These are phyloP conservation scores for Coelastrella sp. DNA, from an alignment of 139 green algal genomes.

Conservation along the genomic window DNA sequence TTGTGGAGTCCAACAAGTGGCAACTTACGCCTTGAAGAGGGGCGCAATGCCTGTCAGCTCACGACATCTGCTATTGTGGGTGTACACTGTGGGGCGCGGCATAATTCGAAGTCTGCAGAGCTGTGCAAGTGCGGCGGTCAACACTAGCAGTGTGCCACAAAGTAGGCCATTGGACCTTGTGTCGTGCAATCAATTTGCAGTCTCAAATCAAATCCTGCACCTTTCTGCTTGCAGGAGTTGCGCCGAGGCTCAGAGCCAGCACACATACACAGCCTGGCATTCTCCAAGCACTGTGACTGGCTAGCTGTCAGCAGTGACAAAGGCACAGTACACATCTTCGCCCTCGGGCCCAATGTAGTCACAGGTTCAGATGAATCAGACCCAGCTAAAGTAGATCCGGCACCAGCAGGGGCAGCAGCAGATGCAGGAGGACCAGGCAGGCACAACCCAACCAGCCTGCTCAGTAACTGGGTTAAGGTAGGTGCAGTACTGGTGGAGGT, in stretches of 20 bases:
- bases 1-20: too few species aligned
- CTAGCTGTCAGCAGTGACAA: constrained; percentile 94
- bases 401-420: constrained; percentile 22
- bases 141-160: too few species aligned
- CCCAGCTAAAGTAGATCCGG: constrained; percentile 18
- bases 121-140: too few species aligned
- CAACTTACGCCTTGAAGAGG: too few species aligned
- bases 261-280: constrained; percentile 88
- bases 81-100: too few species aligned
- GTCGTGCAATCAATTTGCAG: too few species aligned
- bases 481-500: not conserved
- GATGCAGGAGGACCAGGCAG: not conserved
- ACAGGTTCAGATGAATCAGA: constrained; percentile 41
- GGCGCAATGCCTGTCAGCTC: too few species aligned
- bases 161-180: too few species aligned
- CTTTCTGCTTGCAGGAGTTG: constrained; percentile 82
- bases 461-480: constrained; percentile 42
- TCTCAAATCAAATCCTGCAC: not conserved
- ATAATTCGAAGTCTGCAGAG: too few species aligned
- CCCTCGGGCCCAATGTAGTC: constrained; percentile 75
- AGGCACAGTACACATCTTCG: constrained; percentile 92
- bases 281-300: constrained; percentile 83
- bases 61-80: too few species aligned
- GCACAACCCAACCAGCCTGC: constrained; percentile 47
- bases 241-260: constrained; percentile 90